These are phyloP conservation scores for Trifolium fragiferum DNA, from an alignment of 306 rosid species.

Conservation along the genomic window DNA sequence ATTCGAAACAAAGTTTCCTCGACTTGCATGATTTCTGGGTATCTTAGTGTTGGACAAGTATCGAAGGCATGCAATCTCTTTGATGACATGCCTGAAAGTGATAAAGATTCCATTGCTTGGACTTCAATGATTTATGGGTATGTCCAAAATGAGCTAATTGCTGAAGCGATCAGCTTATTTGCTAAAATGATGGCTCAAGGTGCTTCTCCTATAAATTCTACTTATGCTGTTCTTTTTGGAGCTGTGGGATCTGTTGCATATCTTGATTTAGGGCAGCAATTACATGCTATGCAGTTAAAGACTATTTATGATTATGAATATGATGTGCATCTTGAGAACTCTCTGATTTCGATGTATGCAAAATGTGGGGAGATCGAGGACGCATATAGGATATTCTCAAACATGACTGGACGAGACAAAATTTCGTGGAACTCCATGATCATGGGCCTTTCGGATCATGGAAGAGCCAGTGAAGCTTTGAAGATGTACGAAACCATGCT, in stretches of 20 bases:
- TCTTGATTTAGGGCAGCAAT: constrained; percentile 75
- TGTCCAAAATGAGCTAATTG: constrained; percentile 64
- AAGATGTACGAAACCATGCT: constrained; percentile 63
- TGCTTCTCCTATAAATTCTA: constrained; percentile 55
- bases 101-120: constrained; percentile 73
- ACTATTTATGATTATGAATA: constrained; percentile 50
- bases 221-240: constrained; percentile 72
- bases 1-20: constrained; percentile 56
- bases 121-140: constrained; percentile 72
- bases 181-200: constrained; percentile 60
- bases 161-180: constrained; percentile 60
- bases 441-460: constrained; percentile 72
- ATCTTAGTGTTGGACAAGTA: constrained; percentile 61
- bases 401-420: constrained; percentile 58
- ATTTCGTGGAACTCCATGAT: constrained; percentile 83
- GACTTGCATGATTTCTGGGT: constrained; percentile 73
- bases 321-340: constrained; percentile 70
- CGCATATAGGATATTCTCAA: constrained; percentile 60
- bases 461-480: constrained; percentile 52
- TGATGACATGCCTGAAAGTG: constrained; percentile 61
- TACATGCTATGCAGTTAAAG: constrained; percentile 68
- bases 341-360: constrained; percentile 80
- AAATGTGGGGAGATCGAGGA: constrained; percentile 77
- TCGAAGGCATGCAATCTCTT: constrained; percentile 60
- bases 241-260: constrained; percentile 76